These are phyloP conservation scores for Astragalus glycyphyllos DNA, from an alignment of 306 rosid species.

Conservation along the genomic window DNA sequence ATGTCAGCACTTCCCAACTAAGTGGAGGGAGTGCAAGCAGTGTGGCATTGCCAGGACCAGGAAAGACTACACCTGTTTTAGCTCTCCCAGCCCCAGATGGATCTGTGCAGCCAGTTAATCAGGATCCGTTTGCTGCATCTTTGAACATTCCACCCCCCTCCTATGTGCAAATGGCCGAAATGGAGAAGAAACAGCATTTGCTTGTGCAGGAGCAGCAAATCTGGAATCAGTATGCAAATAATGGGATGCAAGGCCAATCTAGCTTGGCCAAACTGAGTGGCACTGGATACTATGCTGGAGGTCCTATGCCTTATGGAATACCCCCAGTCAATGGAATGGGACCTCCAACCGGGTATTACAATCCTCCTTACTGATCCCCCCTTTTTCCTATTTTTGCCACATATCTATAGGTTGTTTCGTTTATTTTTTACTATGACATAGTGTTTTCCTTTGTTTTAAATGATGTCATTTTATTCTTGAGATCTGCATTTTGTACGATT, in stretches of 20 bases:
- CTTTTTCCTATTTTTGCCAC: slow-evolving; percentile 37
- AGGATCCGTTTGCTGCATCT: slow-evolving; percentile 93
- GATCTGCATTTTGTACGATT: slow-evolving; percentile 53
- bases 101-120: slow-evolving; percentile 79
- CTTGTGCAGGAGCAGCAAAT: slow-evolving; percentile 82
- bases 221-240: slow-evolving; percentile 89
- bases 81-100: slow-evolving; percentile 99
- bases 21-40: slow-evolving; percentile 98
- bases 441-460: slow-evolving; percentile 50
- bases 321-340: slow-evolving; percentile 89
- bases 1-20: slow-evolving; percentile 74
- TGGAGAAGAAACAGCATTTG: slow-evolving; percentile 91
- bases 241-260: slow-evolving; percentile 96
- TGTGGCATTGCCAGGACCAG: slow-evolving; percentile 84
- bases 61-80: slow-evolving; percentile 77
- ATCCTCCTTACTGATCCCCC: slow-evolving; percentile 67
- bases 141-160: slow-evolving; percentile 85
- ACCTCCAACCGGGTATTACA: slow-evolving; percentile 74
- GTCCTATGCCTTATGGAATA: slow-evolving; percentile 83
- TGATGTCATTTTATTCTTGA: slow-evolving; percentile 58
- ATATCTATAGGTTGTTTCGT: slow-evolving; percentile 51
- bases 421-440: slow-evolving; percentile 56
- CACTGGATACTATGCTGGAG: slow-evolving; percentile 63
- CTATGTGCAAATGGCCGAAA: slow-evolving; percentile 95
- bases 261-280: slow-evolving; percentile 76